A percentile compares a stretch with the other conserved stretches of the same genome.
Evolutionary conservation across 2,329 filamentous ascomycete species (phyloP).

Genomic region (Aspergillus transmontanensis): DNA sequence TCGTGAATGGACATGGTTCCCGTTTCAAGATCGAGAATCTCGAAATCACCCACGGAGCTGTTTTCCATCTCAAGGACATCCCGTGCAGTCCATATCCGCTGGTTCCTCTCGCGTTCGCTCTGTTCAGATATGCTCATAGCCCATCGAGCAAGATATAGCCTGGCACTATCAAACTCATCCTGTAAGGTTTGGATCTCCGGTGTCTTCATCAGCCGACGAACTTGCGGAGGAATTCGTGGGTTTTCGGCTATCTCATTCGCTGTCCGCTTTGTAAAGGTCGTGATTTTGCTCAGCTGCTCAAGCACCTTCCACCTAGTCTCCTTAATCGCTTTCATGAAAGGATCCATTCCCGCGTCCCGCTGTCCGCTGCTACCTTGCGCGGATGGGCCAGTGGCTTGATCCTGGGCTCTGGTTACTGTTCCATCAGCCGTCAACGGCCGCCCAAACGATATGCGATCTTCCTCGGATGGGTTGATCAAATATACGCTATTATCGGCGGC

Average conservation of each 20-base stretch:
- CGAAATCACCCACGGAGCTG: slow-evolving; percentile 93
- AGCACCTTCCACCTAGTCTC: slow-evolving; percentile 95
- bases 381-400: slow-evolving; percentile 35
- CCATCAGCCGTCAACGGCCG: slow-evolving; percentile 44
- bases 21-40: slow-evolving; percentile 80
- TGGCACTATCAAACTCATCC: slow-evolving; percentile 95
- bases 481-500: slow-evolving; percentile 88
- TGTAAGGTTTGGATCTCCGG: slow-evolving; percentile 94
- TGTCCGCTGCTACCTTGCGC: slow-evolving; percentile 33
- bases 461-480: slow-evolving; percentile 80
- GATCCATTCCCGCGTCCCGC: slow-evolving; percentile 80
- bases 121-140: slow-evolving; percentile 99
- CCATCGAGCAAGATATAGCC: slow-evolving; percentile 93
- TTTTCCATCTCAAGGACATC: slow-evolving; percentile 94
- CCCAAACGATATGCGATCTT: slow-evolving; percentile 82
- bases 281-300: slow-evolving; percentile 96
- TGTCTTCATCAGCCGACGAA: slow-evolving; percentile 80
- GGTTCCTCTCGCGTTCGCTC: slow-evolving; percentile 81
- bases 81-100: slow-evolving; percentile 88
- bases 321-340: slow-evolving; percentile 89
- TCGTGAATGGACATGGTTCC: slow-evolving; percentile 75
- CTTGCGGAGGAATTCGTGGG: slow-evolving; percentile 84
- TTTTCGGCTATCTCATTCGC: slow-evolving; percentile 92
- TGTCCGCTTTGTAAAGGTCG: slow-evolving; percentile 88
- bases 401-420: slow-evolving; percentile 41